A percentile compares a stretch with the other conserved stretches of the same genome.
Conservation (phyloP, 768 basidiomycete genomes). For the Auricularia cornea region DNA sequence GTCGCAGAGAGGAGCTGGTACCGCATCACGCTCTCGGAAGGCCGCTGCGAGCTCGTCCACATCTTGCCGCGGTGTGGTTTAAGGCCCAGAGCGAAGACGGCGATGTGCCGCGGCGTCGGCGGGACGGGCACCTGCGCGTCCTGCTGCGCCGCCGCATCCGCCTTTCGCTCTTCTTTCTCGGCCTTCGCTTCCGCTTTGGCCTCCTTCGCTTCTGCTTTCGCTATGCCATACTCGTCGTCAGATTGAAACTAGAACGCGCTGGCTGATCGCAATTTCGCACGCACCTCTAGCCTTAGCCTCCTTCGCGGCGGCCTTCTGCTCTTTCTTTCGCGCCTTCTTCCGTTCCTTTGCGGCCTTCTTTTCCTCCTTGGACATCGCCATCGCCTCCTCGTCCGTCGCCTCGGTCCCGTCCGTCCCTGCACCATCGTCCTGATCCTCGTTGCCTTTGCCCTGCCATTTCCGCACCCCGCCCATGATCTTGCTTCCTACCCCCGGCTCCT, state of each 20-base stretch:
- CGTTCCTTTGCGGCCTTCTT: not conserved
- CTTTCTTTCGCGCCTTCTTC: not conserved
- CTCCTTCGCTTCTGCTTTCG: too few relatives aligned
- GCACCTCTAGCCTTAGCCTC: not conserved
- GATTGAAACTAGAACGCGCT: too few relatives aligned
- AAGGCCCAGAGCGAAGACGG: slow-evolving; percentile 46
- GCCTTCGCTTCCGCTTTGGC: not conserved
- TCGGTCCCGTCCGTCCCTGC: not conserved
- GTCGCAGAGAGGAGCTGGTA: slow-evolving; percentile 56
- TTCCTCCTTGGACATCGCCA: not conserved
- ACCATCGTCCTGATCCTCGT: not conserved
- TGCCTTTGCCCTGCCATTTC: not conserved
- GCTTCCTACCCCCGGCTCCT: not conserved
- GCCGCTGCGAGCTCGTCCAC: slow-evolving; percentile 52
- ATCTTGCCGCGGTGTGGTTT: slow-evolving; percentile 48
- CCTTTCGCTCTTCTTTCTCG: slow-evolving; percentile 2
- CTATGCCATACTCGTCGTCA: too few relatives aligned
- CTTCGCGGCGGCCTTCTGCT: slow-evolving; percentile 2
- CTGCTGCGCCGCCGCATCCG: not conserved
- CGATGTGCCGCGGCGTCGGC: slow-evolving; percentile 42
- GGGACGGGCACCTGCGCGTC: not conserved
- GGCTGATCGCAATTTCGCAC: too few relatives aligned
- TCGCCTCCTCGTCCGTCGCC: not conserved
- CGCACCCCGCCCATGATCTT: not conserved
- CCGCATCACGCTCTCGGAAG: slow-evolving; percentile 53